These are phyloP conservation scores for Polyplosphaeria fusca DNA, from an alignment of 495 filamentous ascomycete species.

Conservation along the genomic window DNA sequence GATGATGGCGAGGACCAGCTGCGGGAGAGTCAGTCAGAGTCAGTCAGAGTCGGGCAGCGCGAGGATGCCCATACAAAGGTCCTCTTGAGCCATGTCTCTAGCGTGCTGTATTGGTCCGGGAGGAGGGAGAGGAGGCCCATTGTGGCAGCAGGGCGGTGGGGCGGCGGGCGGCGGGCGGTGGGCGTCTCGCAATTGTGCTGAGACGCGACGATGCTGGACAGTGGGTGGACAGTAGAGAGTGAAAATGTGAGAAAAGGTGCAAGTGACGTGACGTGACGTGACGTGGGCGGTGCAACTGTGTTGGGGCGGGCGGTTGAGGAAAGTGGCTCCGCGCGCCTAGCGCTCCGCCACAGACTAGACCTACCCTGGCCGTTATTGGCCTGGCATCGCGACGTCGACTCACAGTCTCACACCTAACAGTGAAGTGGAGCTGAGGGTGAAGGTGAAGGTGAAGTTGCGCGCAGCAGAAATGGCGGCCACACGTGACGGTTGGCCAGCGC, in stretches of 20 bases:
- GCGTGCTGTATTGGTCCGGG: constrained; percentile 50
- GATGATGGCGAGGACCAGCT: constrained; percentile 63
- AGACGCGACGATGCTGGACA: background rate
- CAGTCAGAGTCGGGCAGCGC: constrained; percentile 1
- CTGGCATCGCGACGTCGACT: no score
- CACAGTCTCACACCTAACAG: no score
- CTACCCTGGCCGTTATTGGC: no score
- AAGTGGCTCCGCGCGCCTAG: background rate
- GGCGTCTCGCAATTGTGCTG: background rate
- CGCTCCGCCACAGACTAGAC: no score
- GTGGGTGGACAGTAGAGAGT: background rate
- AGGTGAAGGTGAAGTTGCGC: background rate
- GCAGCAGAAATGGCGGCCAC: background rate
- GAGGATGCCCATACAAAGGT: constrained; percentile 54
- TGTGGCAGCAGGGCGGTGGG: no score
- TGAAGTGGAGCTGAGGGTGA: no score
- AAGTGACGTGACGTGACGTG: background rate
- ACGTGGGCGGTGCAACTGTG: background rate
- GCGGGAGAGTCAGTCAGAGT: constrained; percentile 3
- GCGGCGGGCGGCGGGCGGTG: no score
- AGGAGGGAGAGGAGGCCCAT: constrained; percentile 70
- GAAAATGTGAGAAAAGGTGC: background rate
- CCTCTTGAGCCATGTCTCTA: constrained; percentile 63
- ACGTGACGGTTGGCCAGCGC: background rate
- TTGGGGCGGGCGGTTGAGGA: background rate